Evolutionary conservation across 805 yeast species (phyloP).

Genomic region (Yamadazyma phyllophila): DNA sequence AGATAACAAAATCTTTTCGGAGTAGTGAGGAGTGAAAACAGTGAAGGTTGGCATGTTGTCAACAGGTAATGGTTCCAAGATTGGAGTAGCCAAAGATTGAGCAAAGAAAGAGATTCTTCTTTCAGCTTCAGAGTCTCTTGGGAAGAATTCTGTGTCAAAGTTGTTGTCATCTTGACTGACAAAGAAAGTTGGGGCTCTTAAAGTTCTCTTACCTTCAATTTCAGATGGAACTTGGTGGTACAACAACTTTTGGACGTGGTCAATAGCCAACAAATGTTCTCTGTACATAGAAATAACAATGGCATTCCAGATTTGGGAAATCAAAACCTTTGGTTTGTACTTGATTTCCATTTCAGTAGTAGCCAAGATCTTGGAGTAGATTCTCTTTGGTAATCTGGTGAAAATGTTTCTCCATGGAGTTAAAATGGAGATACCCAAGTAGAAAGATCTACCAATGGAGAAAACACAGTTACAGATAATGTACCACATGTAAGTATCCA

Average conservation of each 20-base stretch:
- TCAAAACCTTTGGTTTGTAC: constrained; percentile 96
- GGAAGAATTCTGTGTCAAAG: constrained; percentile 96
- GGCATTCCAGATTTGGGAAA: constrained; percentile 99
- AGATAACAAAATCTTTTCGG: constrained; percentile 75
- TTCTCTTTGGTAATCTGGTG: constrained; percentile 97
- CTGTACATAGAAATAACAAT: constrained; percentile 99
- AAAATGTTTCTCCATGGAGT: constrained; percentile 99
- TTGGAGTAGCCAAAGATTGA: constrained; percentile 96
- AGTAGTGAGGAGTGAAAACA: constrained; percentile 82
- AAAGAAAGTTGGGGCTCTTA: constrained; percentile 98
- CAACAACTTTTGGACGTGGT: constrained; percentile 94
- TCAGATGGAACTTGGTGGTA: constrained; percentile 99
- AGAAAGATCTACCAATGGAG: constrained; percentile 97
- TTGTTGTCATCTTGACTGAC: constrained; percentile 96
- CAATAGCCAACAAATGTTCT: constrained; percentile 96
- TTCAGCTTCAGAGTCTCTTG: constrained; percentile 96
- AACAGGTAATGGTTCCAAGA: constrained; percentile 98
- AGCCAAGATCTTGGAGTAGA: constrained; percentile 94
- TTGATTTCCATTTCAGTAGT: constrained; percentile 99
- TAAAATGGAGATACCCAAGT: constrained; percentile 96
- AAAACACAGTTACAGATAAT: constrained; percentile 90
- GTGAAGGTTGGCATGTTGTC: constrained; percentile 99
- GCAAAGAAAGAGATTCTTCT: constrained; percentile 99
- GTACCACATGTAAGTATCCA: constrained; percentile 99
- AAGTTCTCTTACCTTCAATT: constrained; percentile 95